phyloP scores from a whole-genome alignment of 148 eudicot species.

The Persicaria maculosa region DNA sequence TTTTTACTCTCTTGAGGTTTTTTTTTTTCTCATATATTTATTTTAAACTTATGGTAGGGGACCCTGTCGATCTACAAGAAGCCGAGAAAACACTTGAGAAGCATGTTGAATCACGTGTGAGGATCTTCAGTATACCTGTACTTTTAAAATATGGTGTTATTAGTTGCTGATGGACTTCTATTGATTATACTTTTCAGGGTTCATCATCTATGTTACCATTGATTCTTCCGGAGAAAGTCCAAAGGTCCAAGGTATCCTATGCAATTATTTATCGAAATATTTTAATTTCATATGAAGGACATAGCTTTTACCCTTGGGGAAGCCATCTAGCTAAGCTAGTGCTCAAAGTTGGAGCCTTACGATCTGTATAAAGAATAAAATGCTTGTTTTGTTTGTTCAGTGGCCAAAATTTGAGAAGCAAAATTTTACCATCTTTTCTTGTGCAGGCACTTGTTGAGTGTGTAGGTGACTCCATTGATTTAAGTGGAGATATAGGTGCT shows the following conservation, averaged over 20 bases:
- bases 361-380: not conserved
- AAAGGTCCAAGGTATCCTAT: slow-evolving; percentile 59
- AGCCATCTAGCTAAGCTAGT: slow-evolving; percentile 4
- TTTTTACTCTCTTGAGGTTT: not conserved
- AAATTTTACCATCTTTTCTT: slow-evolving; percentile 1
- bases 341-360: not conserved
- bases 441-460: slow-evolving; percentile 94
- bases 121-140: slow-evolving; percentile 21
- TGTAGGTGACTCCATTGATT: slow-evolving; percentile 92
- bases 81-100: slow-evolving; percentile 49
- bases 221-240: slow-evolving; percentile 78
- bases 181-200: slow-evolving; percentile 29
- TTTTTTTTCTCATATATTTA: not conserved
- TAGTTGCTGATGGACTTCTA: slow-evolving; percentile 2
- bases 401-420: not conserved
- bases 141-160: not conserved
- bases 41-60: slow-evolving; percentile 21
- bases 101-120: slow-evolving; percentile 53
- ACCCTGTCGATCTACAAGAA: slow-evolving; percentile 27
- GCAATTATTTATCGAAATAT: not conserved
- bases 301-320: not conserved
- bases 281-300: not conserved
- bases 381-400: not conserved
- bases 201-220: slow-evolving; percentile 69
- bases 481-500: slow-evolving; percentile 97